Evolutionary conservation across 345 rosid genomes (phyloP), one percentile per base, ranked within the genome.

Genomic region (Citrus medica): DNA sequence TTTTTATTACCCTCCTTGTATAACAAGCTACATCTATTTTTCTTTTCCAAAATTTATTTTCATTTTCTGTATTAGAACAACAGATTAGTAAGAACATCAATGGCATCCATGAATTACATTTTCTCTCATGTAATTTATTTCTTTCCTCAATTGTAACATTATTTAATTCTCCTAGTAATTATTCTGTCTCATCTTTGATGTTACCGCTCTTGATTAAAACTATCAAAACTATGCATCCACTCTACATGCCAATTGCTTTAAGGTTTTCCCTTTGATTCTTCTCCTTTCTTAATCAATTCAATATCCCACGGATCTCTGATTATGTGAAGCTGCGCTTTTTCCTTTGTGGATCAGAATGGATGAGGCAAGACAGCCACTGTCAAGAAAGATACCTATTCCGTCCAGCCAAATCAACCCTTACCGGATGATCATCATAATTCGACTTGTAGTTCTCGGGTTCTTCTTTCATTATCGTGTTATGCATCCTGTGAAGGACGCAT

Each of bases 361-460:
- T 30, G 92, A 86, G 77, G 90, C 79, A 17, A 87, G 89, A 75
- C 92, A 86, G 69, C 92, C 90, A 24, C 46, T 89, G 77, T 87
- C 90, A 37, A 77, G 92, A 73, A 89, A 87, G 81, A 10, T 85
- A 30, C 85, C 84, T 3, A 78, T 89, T 66, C 73, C 87, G 35
- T 81, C 90, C 6, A 85, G 89, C 80, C 89, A 83, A 79, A 83
- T 89, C 78, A 89, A 87, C 76, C 92, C 92, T 48, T 89, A 89
- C 71, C 78, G 92, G 33, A 81, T 89, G 81, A 76, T 87, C 82
- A 80, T 89, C 78, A n/a, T 86, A 28, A 76, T 89, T 73, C 90
- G 90, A 60, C 87, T 89, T 62, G 83, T 81, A 51, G 82, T 86
- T 61, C 67, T 87, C n/a, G 89, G 84, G 3, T 85, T 89, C 85